These are phyloP conservation scores for Fraxinus ornus DNA, from an alignment of 305 asterid genomes.

Conservation along the genomic window DNA sequence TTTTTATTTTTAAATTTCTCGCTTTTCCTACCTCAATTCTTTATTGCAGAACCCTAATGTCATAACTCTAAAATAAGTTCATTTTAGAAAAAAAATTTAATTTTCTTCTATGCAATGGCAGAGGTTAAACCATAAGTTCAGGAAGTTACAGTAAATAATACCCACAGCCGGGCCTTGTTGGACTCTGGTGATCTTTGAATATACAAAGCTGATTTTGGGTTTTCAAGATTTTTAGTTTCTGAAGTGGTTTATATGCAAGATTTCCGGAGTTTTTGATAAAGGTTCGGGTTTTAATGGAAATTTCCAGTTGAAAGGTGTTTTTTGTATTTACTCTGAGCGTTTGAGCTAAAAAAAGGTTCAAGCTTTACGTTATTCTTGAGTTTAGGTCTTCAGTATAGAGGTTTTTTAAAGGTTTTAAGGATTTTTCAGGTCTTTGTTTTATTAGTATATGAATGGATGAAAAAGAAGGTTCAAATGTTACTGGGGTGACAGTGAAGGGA, in stretches of 20 bases:
- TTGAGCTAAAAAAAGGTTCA: constrained; percentile 23
- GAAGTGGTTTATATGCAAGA: constrained; percentile 28
- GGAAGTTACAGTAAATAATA: constrained; percentile 30
- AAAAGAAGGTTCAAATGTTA: constrained; percentile 57
- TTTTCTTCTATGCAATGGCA: constrained; percentile 33
- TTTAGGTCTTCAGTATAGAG: constrained; percentile 29
- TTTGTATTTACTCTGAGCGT: constrained; percentile 19
- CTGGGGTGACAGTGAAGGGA: constrained; percentile 49
- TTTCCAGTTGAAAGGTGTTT: constrained; percentile 17
- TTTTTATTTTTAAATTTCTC: constrained; percentile 35
- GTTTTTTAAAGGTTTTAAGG: constrained; percentile 37
- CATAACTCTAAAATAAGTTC: constrained; percentile 27
- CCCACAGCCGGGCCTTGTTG: constrained; percentile 35
- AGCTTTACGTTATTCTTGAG: constrained; percentile 27
- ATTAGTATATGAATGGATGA: constrained; percentile 72
- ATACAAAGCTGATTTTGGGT: constrained; percentile 22
- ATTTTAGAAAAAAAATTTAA: neutral
- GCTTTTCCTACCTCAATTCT: constrained; percentile 37
- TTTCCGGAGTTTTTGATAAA: constrained; percentile 23
- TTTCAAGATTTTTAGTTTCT: constrained; percentile 39
- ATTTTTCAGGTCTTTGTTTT: constrained; percentile 22
- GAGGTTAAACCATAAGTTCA: constrained; percentile 28
- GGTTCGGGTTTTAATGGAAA: constrained; percentile 1
- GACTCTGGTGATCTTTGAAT: constrained; percentile 44
- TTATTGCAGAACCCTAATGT: constrained; percentile 68